Evolutionary conservation across 2,329 filamentous ascomycete genomes (phyloP).

Genomic region (Venturia carpophila): DNA sequence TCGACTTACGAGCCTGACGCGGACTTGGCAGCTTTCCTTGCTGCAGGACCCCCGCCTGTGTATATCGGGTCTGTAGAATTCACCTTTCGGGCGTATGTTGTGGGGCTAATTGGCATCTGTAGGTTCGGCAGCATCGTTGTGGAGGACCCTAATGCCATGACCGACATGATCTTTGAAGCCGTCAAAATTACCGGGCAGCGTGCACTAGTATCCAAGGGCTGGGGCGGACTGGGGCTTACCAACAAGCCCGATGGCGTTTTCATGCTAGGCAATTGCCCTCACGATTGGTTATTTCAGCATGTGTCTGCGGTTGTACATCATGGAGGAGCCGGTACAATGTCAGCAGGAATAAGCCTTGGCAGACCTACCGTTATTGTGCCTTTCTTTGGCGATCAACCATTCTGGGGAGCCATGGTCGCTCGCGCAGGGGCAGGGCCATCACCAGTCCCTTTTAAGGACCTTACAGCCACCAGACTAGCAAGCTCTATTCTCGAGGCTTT

Average conservation of each 20-base stretch:
- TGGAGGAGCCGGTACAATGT: slow-evolving; percentile 89
- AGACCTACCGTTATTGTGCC: slow-evolving; percentile 91
- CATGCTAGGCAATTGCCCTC: slow-evolving; percentile 81
- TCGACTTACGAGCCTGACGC: slow-evolving; percentile 62
- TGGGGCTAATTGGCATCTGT: neutral
- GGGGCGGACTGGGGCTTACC: slow-evolving; percentile 67
- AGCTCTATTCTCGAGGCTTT: slow-evolving; percentile 33
- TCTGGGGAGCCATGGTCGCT: slow-evolving; percentile 37
- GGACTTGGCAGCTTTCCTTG: slow-evolving; percentile 74
- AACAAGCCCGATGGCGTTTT: slow-evolving; percentile 64
- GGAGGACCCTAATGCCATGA: slow-evolving; percentile 78
- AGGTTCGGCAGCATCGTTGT: slow-evolving; percentile 86
- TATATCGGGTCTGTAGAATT: slow-evolving; percentile 72
- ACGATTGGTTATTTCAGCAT: slow-evolving; percentile 93
- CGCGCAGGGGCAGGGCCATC: slow-evolving; percentile 34
- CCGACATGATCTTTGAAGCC: slow-evolving; percentile 84
- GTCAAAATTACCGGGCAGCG: slow-evolving; percentile 82
- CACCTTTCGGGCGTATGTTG: no score
- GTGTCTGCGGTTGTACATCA: slow-evolving; percentile 94
- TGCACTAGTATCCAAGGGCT: slow-evolving; percentile 92
- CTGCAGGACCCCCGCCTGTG: slow-evolving; percentile 67
- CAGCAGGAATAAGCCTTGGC: slow-evolving; percentile 81
- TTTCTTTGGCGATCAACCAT: slow-evolving; percentile 85
- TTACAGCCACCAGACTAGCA: slow-evolving; percentile 34
- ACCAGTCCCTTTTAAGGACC: slow-evolving; percentile 34